Base-by-base conservation (phyloP, 805 yeast species). In the Candida xyloterini region DNA sequence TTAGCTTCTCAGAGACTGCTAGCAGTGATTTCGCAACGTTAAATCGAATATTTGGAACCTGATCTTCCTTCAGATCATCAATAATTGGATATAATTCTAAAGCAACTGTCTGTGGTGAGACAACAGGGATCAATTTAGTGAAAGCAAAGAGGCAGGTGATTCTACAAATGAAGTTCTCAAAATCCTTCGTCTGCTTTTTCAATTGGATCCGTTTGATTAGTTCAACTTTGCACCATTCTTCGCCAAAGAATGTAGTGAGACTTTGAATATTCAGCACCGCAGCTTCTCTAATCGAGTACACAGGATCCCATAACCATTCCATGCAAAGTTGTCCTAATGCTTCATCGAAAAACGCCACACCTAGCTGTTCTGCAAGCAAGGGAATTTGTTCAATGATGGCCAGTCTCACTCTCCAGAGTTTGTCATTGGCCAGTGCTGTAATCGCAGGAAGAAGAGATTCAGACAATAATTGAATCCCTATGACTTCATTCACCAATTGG, bases 301-400 rank as follows among this genome's bases (percentile, higher is more conserved):
- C 99, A 4, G 90, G 85, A 67, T 93, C 99, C 96, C 97, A 90
- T 50, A 93, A 71, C 98, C 99, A 93, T n/a, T 90, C 84, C 77
- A 93, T 77, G 56, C 96, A 93, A 52, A 93, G 71, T 35, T 85
- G 81, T 48, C 95, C 89, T 50, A 93, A 72, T 55, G 90, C 95
- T 60, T 87, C 85, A 63, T 93, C 93, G 66, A 93, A 93, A 57
- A 91, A 89, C 21, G 87, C 81, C 38, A 85, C 90, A 21, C 99
- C 99, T 44, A 93, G 72, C 66, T 93, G 98, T 55, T 85, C 84
- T 7, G 98, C 97, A 50, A 93, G 71, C 48, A 91, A 73, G 22
- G 99, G 99, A 51, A 90, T 88, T 66, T 93, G 93, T 62, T 93
- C 95, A 57, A 93, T 93, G 47, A 93, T 93, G 9, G 98, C 98